phyloP scores from a whole-genome alignment of 345 rosid species.

The Heritiera littoralis region DNA sequence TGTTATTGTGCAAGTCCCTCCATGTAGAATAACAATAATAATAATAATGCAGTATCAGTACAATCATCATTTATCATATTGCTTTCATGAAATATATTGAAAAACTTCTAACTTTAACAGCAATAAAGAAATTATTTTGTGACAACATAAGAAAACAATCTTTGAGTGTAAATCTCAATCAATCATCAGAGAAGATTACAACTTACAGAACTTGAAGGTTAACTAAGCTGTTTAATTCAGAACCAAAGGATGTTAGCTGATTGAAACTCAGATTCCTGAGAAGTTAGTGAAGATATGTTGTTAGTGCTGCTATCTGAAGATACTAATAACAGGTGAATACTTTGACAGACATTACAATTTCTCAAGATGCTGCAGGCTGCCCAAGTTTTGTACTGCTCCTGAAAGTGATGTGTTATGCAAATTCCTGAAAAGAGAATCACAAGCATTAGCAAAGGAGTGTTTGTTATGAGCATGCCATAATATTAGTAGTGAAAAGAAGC shows the following conservation, averaged over 20 bases:
- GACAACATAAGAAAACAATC: background rate
- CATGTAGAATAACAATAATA: slow-evolving; percentile 12
- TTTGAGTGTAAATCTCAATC: background rate
- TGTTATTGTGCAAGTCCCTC: slow-evolving; percentile 89
- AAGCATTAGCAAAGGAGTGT: background rate
- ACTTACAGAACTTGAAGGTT: slow-evolving; percentile 86
- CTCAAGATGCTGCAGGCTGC: slow-evolving; percentile 74
- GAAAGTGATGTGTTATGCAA: slow-evolving; percentile 88
- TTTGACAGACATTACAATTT: slow-evolving; percentile 54
- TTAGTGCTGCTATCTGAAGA: slow-evolving; percentile 14
- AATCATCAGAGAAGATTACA: background rate
- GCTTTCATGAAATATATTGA: background rate
- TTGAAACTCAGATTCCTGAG: slow-evolving; percentile 92
- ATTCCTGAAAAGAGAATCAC: slow-evolving; percentile 50
- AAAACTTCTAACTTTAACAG: background rate
- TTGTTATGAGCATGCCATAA: background rate
- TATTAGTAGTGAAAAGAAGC: background rate
- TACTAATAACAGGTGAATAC: background rate
- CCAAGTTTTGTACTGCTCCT: slow-evolving; percentile 77
- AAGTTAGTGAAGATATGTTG: slow-evolving; percentile 14
- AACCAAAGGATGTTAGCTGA: slow-evolving; percentile 65
- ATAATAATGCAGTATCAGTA: slow-evolving; percentile 2
- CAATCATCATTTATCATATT: background rate
- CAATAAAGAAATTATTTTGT: background rate
- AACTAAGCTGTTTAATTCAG: slow-evolving; percentile 56